Evolutionary conservation across 345 rosid species (phyloP), one percentile per base, ranked within the genome.

Genomic region (Noccaea bulbosa): DNA sequence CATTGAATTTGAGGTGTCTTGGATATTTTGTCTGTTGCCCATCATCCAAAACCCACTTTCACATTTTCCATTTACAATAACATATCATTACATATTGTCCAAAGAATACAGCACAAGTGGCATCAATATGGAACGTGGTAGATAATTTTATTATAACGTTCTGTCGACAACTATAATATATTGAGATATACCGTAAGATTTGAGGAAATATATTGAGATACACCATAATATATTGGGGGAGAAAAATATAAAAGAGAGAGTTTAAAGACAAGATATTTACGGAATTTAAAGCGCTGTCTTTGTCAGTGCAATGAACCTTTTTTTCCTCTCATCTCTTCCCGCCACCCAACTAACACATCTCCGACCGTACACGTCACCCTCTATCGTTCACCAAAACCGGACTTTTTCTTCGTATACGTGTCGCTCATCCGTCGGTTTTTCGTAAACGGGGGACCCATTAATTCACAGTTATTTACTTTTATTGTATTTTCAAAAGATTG

Each of bases 271-370:
- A 73, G 72, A 73, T 73, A 73, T 73, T 73, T 66, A 73, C 72
- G 72, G 72, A 58, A 70, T 48, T 60, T n/a, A 6, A 65, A 38
- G 32, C 49, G 46, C 7, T 58, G 72, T 73, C 72, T 48, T 57
- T 73, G 72, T 73, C 72, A 65, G 72, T 73, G 66, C 77, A 73
- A 58, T 65, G 69, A 67, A 74, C 47, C 78, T 73, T 58, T 54
- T 54, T 50, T 63, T 9, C 51, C 56, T 57, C 12, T 12, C 10
- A 30, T 65, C 35, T 67, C 62, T 67, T 67, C 68, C 67, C 40
- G 78, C 62, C 68, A 74, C 63, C 40, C 72, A 73, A 66, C 67
- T 66, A 66, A 66, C 34, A 34, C 55, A 74, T 67, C 78, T 67
- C 30, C 8, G 10, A 67, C 78, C 78, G 78, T 74, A 60, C 78